Base-by-base conservation (phyloP, 1,284 basidiomycete species). In the Ganoderma meredithae region DNA sequence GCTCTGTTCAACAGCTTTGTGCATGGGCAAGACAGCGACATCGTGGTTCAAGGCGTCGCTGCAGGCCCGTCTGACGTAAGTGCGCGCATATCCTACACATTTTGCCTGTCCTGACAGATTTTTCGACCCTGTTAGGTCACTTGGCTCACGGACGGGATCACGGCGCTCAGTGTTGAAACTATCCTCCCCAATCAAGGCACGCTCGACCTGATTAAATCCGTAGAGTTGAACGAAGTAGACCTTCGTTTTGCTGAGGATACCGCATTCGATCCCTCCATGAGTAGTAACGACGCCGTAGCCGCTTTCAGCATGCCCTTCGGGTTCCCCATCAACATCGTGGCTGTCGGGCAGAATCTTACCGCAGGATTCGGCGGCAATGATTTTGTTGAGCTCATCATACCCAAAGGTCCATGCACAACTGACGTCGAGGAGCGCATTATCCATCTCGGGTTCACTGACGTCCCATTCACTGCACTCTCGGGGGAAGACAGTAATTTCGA, bases 61-160 rank as follows among this genome's bases (percentile, higher is more conserved):
- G 92, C 90, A 7, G 90, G 90, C 17, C 84, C 91, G 0, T 81
- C 83, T 66, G 85, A 87, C 73, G 89, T 90, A 19, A 5, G 71
- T 64, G n/a, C 64, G 4, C 3, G 8, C 9, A n/a, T 15, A 10
- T 44, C 22, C 25, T 9, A 44, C 17, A 12, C 13, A 12, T 6
- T 19, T 12, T 60, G 40, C 43, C 33, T 22, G 3, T 44, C 22
- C 27, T 3, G 6, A 4, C 13, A 17, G 5, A 17, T 9, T 52
- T 9, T n/a, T 60, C 44, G 1, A 19, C 10, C 17, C 13, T 52
- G 56, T 25, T 39, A 90, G 88, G 88, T 90, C n/a, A 85, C 86
- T 1, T 95, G 93, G 92, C 81, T 94, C 33, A 93, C 93, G 76
- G 85, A 91, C 59, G 93, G 88, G 40, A 93, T 94, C 77, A 88